A percentile compares a stretch with the other conserved stretches of the same genome.
Evolutionary conservation across 2,329 filamentous ascomycete genomes (phyloP).

Genomic region (Aspergillus hiratsukae): DNA sequence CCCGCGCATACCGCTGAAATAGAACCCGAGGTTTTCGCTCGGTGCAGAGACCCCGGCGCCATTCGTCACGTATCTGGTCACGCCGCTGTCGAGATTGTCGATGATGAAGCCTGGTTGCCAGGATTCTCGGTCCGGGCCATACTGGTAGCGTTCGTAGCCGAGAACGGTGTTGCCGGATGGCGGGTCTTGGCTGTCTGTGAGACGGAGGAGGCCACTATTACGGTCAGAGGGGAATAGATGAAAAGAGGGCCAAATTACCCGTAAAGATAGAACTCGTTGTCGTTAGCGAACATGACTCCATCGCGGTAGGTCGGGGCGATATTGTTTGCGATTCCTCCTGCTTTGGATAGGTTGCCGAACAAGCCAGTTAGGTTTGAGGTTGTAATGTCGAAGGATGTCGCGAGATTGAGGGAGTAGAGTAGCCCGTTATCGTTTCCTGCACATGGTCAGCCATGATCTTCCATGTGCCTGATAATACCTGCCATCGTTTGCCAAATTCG

Average conservation of each 20-base stretch:
- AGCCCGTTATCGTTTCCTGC: conserved; percentile 51
- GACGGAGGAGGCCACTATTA: conserved; percentile 43
- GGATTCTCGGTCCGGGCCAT: conserved; percentile 43
- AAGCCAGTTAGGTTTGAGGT: conserved; percentile 51
- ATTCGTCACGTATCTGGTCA: conserved; percentile 61
- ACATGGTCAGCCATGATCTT: background rate
- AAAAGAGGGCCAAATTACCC: conserved; percentile 39
- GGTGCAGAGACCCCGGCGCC: conserved; percentile 62
- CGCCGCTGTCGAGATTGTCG: conserved; percentile 37
- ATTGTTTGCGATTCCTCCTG: conserved; percentile 46
- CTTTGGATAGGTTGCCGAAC: conserved; percentile 49
- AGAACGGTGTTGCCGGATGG: conserved; percentile 3
- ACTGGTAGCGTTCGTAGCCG: conserved; percentile 51
- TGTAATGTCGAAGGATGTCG: conserved; percentile 49
- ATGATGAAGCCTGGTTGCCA: conserved; percentile 46
- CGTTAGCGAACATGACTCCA: conserved; percentile 62
- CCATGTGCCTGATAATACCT: conserved; percentile 18
- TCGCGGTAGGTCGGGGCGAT: conserved; percentile 55
- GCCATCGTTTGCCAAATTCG: conserved; percentile 40
- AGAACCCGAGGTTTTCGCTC: conserved; percentile 67
- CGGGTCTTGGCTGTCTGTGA: conserved; percentile 29
- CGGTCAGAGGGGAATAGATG: background rate
- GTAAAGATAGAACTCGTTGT: conserved; percentile 60
- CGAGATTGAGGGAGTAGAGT: conserved; percentile 58
- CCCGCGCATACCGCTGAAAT: conserved; percentile 62